Conservation (phyloP, 495 filamentous ascomycete genomes). For the Cetradonia linearis region DNA sequence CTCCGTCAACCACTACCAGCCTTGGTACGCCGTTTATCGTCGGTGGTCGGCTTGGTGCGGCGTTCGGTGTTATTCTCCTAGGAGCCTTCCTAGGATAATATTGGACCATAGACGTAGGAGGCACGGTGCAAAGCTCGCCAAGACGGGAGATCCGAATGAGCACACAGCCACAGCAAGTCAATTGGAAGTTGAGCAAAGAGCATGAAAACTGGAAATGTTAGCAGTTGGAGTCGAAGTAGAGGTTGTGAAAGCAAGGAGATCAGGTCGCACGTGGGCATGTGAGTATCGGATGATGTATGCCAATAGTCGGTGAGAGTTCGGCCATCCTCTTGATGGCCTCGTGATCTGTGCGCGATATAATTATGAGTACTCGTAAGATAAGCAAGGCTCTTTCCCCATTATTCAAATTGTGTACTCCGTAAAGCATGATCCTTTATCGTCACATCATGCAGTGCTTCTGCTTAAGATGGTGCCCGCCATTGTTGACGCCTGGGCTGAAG, state of each 20-base stretch:
- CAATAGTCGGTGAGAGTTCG: background rate
- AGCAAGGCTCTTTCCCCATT: background rate
- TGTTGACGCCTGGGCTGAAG: background rate
- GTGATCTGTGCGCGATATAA: background rate
- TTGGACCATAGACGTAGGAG: background rate
- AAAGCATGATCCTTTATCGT: slow-evolving; percentile 5
- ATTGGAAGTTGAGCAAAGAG: background rate
- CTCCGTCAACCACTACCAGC: background rate
- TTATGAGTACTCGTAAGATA: background rate
- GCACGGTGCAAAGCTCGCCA: background rate
- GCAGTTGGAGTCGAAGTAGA: too few species aligned
- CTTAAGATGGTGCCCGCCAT: slow-evolving; percentile 3
- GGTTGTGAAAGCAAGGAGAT: too few species aligned
- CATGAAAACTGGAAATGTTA: too few species aligned
- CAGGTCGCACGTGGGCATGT: too few species aligned
- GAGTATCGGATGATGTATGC: background rate
- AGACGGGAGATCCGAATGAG: too few species aligned
- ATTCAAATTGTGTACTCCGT: background rate
- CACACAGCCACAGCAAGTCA: too few species aligned
- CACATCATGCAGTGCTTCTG: background rate
- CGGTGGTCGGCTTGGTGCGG: background rate
- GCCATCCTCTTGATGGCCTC: background rate
- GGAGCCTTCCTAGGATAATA: background rate
- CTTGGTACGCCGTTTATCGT: background rate
- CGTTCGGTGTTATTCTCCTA: background rate